Evolutionary conservation across 148 eudicot genomes (phyloP), one percentile per base, ranked within the genome.

Genomic region (Rhododendron ovatum): DNA sequence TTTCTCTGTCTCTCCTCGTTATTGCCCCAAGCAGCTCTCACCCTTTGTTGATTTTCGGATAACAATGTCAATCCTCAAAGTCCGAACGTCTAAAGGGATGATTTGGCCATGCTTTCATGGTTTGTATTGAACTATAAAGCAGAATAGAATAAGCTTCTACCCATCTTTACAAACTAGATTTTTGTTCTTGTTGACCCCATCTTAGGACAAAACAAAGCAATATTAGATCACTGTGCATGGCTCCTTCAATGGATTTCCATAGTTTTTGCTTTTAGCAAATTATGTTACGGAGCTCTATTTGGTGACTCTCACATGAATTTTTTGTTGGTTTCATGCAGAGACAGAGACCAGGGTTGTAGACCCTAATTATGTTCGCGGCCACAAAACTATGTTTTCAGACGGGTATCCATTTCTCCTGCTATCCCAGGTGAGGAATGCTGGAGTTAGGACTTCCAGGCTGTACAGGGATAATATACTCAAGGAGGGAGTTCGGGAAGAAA

Each of bases 361-460:
- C 84, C 95, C 96, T 71, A 71, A 90, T 53, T 95, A 87, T 87
- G 99, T 98, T 82, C 80, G 24, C 69, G 99, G 99, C 80, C 89
- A 92, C 93, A 92, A 74, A 84, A 88, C 94, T 90, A 91, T 92
- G 95, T 95, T 96, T 81, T 78, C 95, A 33, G 99, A 96, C 18
- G 86, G 67, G 88, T 94, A 88, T 89, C 99, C 98, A 7, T 96
- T 93, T 90, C 90, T 96, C 82, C 82, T 96, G 86, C 82, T 91
- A 63, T 95, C 98, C 65, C 96, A 95, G 99, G 99, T 95, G 81
- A 67, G 75, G 74, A 35, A 53, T 74, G 53, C 82, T 84, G 65
- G 0, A 76, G 39, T 71, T 71, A 4, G 41, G 37, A 69, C 76
- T 71, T 71, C 20, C 15, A 71, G 76, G 22, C 39, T 30, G 39